Conservation (phyloP, 106 monocot genomes). For the Apostasia shenzhenica region DNA sequence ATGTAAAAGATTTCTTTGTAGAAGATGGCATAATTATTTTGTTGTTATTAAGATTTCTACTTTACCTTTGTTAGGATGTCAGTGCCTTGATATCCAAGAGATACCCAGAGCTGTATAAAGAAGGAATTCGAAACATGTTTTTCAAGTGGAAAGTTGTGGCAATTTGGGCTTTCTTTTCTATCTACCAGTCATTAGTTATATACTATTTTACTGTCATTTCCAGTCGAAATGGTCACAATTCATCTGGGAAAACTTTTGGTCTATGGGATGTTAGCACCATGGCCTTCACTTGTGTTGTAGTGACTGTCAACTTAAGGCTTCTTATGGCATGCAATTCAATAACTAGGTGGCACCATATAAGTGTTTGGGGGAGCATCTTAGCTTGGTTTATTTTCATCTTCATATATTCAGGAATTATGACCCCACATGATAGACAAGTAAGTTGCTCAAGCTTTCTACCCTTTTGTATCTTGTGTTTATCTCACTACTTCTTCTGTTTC, state of each 20-base stretch:
- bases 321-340: slow-evolving; percentile 90
- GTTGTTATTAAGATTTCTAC: too few species aligned
- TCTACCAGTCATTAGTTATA: slow-evolving; percentile 88
- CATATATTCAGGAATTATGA: slow-evolving; percentile 87
- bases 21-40: too few species aligned
- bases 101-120: slow-evolving; percentile 87
- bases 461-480: slow-evolving; percentile 6
- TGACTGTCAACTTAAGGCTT: slow-evolving; percentile 93
- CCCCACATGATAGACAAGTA: slow-evolving; percentile 85
- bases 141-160: slow-evolving; percentile 92
- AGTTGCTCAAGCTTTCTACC: slow-evolving; percentile 4
- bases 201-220: slow-evolving; percentile 71
- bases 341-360: slow-evolving; percentile 90
- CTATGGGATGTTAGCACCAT: slow-evolving; percentile 99
- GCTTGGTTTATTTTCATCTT: slow-evolving; percentile 97
- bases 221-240: slow-evolving; percentile 66
- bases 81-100: slow-evolving; percentile 85
- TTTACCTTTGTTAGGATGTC: slow-evolving; percentile 51
- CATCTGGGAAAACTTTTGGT: slow-evolving; percentile 84
- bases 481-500: slow-evolving; percentile 26
- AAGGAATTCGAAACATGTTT: slow-evolving; percentile 84
- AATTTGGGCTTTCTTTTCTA: slow-evolving; percentile 91
- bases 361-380: slow-evolving; percentile 74
- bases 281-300: slow-evolving; percentile 92
- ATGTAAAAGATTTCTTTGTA: too few species aligned